Evolutionary conservation across 1,284 basidiomycete species (phyloP), one percentile per base, ranked within the genome.

Genomic region (Leccinum pachyderme): DNA sequence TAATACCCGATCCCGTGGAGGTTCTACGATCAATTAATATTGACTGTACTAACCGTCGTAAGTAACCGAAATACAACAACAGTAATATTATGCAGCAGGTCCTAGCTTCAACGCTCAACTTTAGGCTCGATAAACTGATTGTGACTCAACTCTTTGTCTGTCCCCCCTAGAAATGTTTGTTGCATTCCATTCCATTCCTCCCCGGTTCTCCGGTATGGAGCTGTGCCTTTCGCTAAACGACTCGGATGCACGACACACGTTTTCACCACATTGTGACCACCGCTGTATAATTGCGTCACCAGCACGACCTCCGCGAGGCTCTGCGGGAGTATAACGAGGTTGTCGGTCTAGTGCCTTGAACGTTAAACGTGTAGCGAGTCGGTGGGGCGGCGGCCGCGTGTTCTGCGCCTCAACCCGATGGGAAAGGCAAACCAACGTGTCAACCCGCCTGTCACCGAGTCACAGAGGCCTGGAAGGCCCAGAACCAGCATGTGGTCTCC

Each of bases 201-300:
- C 27, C 53, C 55, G 57, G 54, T 39, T 33, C 43, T 46, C 63
- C 50, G 59, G 55, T 27, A 18, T 46, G 45, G 15, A 28, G n/a
- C 29, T 27, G 28, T 24, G 44, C 43, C 37, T 29, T 13, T 68
- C 56, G 67, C 61, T 63, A 67, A 62, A 60, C 37, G 12, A 44
- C 43, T 44, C 25, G 13, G 25, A 50, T 29, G 53, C 54, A 12
- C 39, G 6, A 51, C 56, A 65, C 66, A 68, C 51, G 67, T 56
- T 7, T 43, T 48, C 39, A n/a, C 57, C 59, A 49, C 65, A 54
- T 50, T 61, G 39, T 43, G 28, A 53, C 32, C 11, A 37, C 25
- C 22, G 48, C 35, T 25, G 48, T 37, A 9, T 33, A 7, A 35
- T n/a, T 49, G 12, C 28, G 49, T 45, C 49, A 33, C 45, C 15